Evolutionary conservation across 257 asterid genomes (phyloP).

Genomic region (Fraxinus excelsior): DNA sequence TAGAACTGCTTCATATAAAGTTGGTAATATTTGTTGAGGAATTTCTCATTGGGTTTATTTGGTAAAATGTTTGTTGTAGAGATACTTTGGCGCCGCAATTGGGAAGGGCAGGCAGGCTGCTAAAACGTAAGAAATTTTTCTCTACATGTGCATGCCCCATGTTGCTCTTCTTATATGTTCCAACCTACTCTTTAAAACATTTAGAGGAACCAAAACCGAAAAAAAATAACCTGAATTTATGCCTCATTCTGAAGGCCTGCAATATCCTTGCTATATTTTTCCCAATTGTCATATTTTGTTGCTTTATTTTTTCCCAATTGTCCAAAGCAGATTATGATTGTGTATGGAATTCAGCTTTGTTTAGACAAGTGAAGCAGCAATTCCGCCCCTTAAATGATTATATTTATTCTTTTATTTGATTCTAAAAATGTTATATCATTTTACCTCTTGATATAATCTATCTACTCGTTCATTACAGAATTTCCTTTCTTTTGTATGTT

Average conservation of each 20-base stretch:
- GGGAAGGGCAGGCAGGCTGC: constrained; percentile 99
- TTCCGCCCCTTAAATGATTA: neutral
- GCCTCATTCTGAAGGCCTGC: neutral
- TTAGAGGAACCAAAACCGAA: neutral
- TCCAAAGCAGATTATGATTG: neutral
- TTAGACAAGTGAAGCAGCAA: neutral
- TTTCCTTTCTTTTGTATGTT: constrained; percentile 12
- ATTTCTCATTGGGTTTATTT: constrained; percentile 12
- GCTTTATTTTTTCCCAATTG: neutral
- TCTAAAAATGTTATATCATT: neutral
- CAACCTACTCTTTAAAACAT: neutral
- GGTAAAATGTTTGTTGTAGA: constrained; percentile 40
- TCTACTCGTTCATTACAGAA: neutral
- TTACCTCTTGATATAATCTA: neutral
- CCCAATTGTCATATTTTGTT: neutral
- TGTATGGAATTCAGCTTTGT: constrained; percentile 11
- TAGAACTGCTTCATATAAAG: neutral
- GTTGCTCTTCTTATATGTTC: neutral
- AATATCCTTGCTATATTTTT: neutral
- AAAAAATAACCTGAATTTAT: neutral
- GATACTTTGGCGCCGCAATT: constrained; percentile 93
- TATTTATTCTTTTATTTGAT: neutral
- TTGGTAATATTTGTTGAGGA: neutral
- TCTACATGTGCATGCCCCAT: neutral
- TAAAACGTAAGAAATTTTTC: constrained; percentile 66